Percentiles rank a stretch among this genome's conserved stretches.
Conservation (phyloP, 768 basidiomycete species). For the Tricholoma bakamatsutake region DNA sequence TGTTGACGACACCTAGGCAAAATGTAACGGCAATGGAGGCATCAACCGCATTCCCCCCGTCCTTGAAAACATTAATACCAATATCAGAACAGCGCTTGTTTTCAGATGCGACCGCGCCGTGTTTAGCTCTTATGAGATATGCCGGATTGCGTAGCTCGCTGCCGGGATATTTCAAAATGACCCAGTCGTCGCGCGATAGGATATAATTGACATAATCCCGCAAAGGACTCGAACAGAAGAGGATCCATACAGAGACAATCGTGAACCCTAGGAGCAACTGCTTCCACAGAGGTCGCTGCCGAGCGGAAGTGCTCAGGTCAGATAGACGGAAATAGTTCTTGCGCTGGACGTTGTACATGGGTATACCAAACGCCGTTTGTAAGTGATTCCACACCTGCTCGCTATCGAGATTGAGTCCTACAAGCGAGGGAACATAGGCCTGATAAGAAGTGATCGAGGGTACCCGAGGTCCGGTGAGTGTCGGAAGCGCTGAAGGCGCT, state of each 20-base stretch:
- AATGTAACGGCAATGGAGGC: slow-evolving; percentile 75
- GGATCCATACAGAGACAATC: background rate
- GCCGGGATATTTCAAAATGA: background rate
- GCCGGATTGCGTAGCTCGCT: slow-evolving; percentile 31
- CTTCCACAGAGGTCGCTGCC: slow-evolving; percentile 1
- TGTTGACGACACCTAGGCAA: slow-evolving; percentile 80
- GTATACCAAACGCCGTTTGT: too few relatives aligned
- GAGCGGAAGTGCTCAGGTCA: background rate
- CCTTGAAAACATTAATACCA: slow-evolving; percentile 69
- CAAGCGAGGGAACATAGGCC: too few relatives aligned
- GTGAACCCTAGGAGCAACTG: slow-evolving; percentile 4
- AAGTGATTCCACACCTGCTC: too few relatives aligned
- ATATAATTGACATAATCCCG: background rate
- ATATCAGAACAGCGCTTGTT: slow-evolving; percentile 82
- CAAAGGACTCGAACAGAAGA: background rate
- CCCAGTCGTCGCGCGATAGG: background rate
- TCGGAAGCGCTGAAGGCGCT: too few relatives aligned
- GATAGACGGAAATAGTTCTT: background rate
- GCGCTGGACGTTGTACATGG: background rate
- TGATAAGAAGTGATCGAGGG: too few relatives aligned
- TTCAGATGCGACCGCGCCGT: slow-evolving; percentile 89
- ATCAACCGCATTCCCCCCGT: slow-evolving; percentile 90
- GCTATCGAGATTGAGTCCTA: too few relatives aligned
- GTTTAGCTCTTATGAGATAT: slow-evolving; percentile 46
- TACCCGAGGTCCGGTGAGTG: too few relatives aligned